Conservation (phyloP, 73 alveolate genomes). For the Blepharisma stoltei region DNA sequence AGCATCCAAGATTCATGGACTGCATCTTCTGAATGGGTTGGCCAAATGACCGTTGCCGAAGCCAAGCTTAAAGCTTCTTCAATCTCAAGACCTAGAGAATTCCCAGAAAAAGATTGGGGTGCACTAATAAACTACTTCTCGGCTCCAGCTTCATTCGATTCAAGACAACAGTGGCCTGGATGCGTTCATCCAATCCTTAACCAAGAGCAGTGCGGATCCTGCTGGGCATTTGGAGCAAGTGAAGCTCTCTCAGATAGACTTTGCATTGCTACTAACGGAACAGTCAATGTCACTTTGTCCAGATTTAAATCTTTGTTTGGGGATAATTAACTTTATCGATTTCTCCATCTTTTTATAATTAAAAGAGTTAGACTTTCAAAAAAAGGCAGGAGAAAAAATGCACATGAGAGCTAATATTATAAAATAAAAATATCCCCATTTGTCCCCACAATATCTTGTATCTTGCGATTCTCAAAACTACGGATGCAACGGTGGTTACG, state of each 20-base stretch:
- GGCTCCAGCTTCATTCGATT: slow-evolving; percentile 11
- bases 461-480: slow-evolving; percentile 64
- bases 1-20: slow-evolving; percentile 1
- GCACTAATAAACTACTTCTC: slow-evolving; percentile 5
- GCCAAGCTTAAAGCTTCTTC: neutral
- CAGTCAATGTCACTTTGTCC: slow-evolving; percentile 58
- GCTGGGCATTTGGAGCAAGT: slow-evolving; percentile 98
- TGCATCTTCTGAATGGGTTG: slow-evolving; percentile 22
- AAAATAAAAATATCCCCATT: too few species aligned
- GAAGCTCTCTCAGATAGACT: slow-evolving; percentile 94
- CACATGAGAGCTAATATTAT: too few species aligned
- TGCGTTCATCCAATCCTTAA: slow-evolving; percentile 21
- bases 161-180: slow-evolving; percentile 22
- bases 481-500: slow-evolving; percentile 84
- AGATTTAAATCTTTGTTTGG: too few species aligned
- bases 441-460: slow-evolving; percentile 73
- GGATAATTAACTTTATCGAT: too few species aligned
- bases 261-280: slow-evolving; percentile 74
- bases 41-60: slow-evolving; percentile 2
- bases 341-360: too few species aligned
- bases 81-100: neutral
- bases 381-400: too few species aligned
- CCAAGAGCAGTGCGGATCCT: slow-evolving; percentile 87
- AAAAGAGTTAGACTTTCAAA: too few species aligned
- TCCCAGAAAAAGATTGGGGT: slow-evolving; percentile 22